phyloP scores from a whole-genome alignment of 345 rosid species.

The Hirschfeldia incana region DNA sequence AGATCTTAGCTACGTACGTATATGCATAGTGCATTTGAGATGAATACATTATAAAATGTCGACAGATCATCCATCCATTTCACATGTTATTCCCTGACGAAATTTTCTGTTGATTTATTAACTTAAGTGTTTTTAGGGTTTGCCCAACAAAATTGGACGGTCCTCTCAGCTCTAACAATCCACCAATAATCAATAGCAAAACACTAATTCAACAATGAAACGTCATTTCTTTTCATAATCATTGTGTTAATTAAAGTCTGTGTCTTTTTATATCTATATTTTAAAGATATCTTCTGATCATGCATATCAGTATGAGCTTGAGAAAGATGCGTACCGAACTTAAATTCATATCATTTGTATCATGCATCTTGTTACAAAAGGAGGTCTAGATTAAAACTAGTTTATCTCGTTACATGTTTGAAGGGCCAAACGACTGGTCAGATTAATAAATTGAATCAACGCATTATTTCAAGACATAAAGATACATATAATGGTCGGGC shows the following conservation, averaged over 20 bases:
- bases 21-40: neutral
- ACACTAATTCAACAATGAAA: neutral
- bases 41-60: conserved; percentile 4
- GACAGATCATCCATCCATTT: conserved; percentile 31
- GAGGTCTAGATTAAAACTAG: neutral
- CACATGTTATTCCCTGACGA: conserved; percentile 8
- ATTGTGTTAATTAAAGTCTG: neutral
- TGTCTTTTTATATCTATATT: conserved; percentile 7
- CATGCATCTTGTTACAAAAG: neutral
- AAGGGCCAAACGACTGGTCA: conserved; percentile 5
- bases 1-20: conserved; percentile 17
- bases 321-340: conserved; percentile 2
- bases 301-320: conserved; percentile 10
- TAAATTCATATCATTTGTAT: conserved; percentile 11
- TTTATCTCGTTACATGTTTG: neutral
- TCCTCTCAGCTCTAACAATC: neutral
- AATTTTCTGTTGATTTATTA: neutral
- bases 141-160: neutral
- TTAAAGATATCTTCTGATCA: neutral
- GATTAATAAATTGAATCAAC: neutral
- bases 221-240: neutral
- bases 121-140: conserved; percentile 4
- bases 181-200: conserved; percentile 11
- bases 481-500: conserved; percentile 5
- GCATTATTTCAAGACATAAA: neutral